Percentiles rank a stretch among this genome's conserved stretches.
phyloP scores from a whole-genome alignment of 257 asterid genomes.

The Mitragyna speciosa region DNA sequence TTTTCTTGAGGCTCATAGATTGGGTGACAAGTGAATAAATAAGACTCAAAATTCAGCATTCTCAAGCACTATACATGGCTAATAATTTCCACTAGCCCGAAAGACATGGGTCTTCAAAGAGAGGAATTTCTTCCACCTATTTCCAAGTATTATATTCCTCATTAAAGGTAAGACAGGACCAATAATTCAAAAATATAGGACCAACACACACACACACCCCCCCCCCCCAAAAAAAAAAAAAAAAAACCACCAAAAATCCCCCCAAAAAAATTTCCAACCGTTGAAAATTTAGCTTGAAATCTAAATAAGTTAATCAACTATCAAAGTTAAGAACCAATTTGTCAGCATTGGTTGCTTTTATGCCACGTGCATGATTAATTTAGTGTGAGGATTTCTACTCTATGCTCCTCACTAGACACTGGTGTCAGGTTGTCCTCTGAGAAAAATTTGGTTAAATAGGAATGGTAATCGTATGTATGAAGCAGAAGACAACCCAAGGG shows the following conservation, averaged over 20 bases:
- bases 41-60: not conserved
- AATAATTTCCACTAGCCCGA: not conserved
- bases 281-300: no score
- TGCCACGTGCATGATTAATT: not conserved
- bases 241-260: no score
- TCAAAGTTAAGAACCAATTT: not conserved
- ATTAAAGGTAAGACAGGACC: no score
- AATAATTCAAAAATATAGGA: no score
- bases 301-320: not conserved
- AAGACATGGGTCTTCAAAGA: not conserved
- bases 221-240: no score
- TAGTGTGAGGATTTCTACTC: not conserved
- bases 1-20: not conserved
- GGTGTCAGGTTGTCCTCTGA: not conserved
- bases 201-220: no score
- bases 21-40: no score
- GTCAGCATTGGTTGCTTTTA: not conserved
- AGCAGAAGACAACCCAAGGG: not conserved
- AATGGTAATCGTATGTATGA: not conserved
- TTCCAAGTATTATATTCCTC: not conserved
- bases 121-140: not conserved
- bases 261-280: no score
- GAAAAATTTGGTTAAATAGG: not conserved
- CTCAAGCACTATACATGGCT: not conserved
- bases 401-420: not conserved